Conservation (phyloP, 208 protist genomes). For the Crithidia expoeki region DNA sequence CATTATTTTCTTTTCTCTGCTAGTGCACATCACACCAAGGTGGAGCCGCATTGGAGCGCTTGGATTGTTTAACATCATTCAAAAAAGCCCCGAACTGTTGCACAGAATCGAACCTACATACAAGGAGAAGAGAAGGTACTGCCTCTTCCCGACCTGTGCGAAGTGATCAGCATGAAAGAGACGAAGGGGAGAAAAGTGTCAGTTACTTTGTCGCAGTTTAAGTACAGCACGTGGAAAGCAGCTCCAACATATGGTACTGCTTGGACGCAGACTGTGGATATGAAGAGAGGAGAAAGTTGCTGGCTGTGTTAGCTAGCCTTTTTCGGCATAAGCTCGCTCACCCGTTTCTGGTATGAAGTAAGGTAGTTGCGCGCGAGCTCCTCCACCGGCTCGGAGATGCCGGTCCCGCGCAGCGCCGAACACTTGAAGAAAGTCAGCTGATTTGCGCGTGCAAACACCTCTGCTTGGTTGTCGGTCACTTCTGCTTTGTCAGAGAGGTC, state of each 20-base stretch:
- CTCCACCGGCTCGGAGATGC: conserved; percentile 82
- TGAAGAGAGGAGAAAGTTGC: background rate
- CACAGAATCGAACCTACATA: too few species aligned
- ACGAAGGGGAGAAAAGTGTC: too few species aligned
- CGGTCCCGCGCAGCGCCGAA: conserved; percentile 83
- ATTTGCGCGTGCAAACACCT: conserved; percentile 75
- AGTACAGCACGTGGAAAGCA: too few species aligned
- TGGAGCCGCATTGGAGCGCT: background rate
- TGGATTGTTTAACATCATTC: background rate
- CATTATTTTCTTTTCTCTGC: background rate
- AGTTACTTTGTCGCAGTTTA: background rate
- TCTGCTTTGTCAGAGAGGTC: conserved; percentile 88
- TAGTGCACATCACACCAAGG: conserved; percentile 22
- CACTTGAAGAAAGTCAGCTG: conserved; percentile 86
- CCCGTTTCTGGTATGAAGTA: conserved; percentile 75
- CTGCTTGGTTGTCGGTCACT: conserved; percentile 86
- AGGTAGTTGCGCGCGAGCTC: conserved; percentile 71
- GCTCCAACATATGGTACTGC: background rate
- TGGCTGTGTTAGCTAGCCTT: background rate
- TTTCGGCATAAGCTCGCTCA: conserved; percentile 32
- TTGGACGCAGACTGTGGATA: too few species aligned
- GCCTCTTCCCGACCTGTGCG: too few species aligned
- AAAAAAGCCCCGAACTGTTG: too few species aligned
- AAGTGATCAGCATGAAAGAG: too few species aligned
- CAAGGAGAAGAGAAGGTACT: too few species aligned